Conservation (phyloP, 2,329 filamentous ascomycete species). For the Bipolaris cookei region DNA sequence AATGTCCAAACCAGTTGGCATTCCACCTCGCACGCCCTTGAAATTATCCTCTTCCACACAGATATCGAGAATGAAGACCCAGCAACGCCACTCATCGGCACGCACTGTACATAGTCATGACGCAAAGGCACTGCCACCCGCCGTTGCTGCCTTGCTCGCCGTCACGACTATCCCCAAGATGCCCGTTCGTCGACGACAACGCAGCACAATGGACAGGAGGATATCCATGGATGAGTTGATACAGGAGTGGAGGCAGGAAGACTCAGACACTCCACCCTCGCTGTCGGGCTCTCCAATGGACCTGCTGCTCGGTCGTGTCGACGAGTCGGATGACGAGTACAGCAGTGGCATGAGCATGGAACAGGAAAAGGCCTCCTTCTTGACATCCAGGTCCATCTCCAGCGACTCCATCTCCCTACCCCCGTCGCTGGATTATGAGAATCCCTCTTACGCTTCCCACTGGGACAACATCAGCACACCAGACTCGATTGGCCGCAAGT, state of each 20-base stretch:
- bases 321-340: conserved; percentile 52
- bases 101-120: conserved; percentile 46
- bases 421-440: conserved; percentile 54
- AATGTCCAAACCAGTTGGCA: conserved; percentile 52
- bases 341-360: conserved; percentile 54
- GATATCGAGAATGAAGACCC: conserved; percentile 40
- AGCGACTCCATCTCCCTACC: conserved; percentile 61
- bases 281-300: conserved; percentile 58
- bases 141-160: conserved; percentile 64
- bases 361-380: conserved; percentile 48
- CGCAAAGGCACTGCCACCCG: conserved; percentile 58
- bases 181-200: conserved; percentile 50
- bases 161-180: conserved; percentile 65
- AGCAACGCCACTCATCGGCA: conserved; percentile 37
- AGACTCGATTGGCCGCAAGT: conserved; percentile 38
- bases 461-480: conserved; percentile 48
- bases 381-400: conserved; percentile 58
- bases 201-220: conserved; percentile 49
- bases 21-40: conserved; percentile 47
- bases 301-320: conserved; percentile 62
- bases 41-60: conserved; percentile 39
- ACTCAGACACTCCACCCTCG: conserved; percentile 46
- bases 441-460: conserved; percentile 55
- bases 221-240: conserved; percentile 65
- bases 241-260: conserved; percentile 61